Evolutionary conservation across 495 filamentous ascomycete species (phyloP), one percentile per base, ranked within the genome.

Genomic region (Eremomyces bilateralis): DNA sequence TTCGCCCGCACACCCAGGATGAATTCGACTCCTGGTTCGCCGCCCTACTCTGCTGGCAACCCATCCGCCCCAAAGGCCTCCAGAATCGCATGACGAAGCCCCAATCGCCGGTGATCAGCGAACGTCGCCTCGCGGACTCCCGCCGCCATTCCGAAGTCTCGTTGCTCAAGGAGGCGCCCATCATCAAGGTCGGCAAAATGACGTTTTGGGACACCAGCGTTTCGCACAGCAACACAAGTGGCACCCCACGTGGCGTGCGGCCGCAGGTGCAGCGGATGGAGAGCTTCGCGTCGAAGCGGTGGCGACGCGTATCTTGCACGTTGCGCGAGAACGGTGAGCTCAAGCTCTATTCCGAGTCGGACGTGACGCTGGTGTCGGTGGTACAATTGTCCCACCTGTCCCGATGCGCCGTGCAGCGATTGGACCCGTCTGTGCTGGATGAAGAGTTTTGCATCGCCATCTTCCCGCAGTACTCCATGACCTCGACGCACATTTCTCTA

Each of bases 121-220:
- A 67, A 37, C 59, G 59, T 32, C 59, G 60, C 42, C 46, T 67
- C 33, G 53, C 56, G 21, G 64, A 69, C 31, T 55, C 62, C 38
- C 54, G 47, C 36, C 60, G 72, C 34, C 71, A 71, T 50, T 76
- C 71, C 8, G 67, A 72, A 34, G 66, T 61, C 36, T 63, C 60
- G 25, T 44, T 57, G n/a, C 60, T 66, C 11, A 84, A 76, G 46
- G 79, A 84, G 37, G 68, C 72, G 10, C 71, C 82, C 22, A 92
- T 95, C 39, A 99, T 95, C 57, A 99, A 99, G 51, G 80, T 94
- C 34, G 90, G 83, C 27, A 92, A 83, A 49, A 76, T 95, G 60
- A 67, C 84, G 42, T 67, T 84, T 21, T 95, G 84, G 84, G 76
- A 93, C 49, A 76, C 65, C 59, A 45, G 61, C 54, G 38, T 67